Conservation (phyloP, 257 asterid genomes). For the Haberlea rhodopensis region DNA sequence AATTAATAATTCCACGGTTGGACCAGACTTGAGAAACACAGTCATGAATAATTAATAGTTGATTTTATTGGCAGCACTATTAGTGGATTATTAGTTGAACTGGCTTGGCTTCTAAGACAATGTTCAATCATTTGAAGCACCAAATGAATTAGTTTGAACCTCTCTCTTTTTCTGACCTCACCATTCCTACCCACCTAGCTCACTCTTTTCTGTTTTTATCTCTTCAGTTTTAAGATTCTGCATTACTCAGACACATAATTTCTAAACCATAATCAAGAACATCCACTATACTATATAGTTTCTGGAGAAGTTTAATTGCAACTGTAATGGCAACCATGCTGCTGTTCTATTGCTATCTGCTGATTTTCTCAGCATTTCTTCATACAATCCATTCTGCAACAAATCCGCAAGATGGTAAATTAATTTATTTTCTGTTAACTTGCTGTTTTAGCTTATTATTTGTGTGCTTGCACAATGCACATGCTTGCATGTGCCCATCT, state of each 20-base stretch:
- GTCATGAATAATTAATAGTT: not conserved
- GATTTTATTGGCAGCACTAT: not conserved
- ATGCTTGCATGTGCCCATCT: not conserved
- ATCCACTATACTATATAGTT: not conserved
- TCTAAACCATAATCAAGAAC: not conserved
- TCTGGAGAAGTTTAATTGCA: slow-evolving; percentile 9
- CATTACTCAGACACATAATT: not conserved
- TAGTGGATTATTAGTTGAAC: not conserved
- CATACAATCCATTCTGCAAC: slow-evolving; percentile 25
- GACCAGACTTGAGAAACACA: too few relatives aligned
- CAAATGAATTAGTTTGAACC: slow-evolving; percentile 12
- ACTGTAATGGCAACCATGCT: slow-evolving; percentile 38
- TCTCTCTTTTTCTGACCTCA: not conserved
- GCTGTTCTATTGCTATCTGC: slow-evolving; percentile 32
- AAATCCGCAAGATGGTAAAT: slow-evolving; percentile 48
- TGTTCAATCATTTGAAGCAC: slow-evolving; percentile 28
- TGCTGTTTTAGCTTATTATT: not conserved
- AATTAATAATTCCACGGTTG: too few relatives aligned
- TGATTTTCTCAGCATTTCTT: slow-evolving; percentile 28
- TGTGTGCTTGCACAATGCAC: not conserved
- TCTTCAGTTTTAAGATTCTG: not conserved
- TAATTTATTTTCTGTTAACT: not conserved
- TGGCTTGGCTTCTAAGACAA: slow-evolving; percentile 40
- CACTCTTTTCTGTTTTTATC: slow-evolving; percentile 1
- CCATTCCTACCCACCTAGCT: not conserved